phyloP scores from a whole-genome alignment of 768 basidiomycete species.

The Kondoa malvinella region DNA sequence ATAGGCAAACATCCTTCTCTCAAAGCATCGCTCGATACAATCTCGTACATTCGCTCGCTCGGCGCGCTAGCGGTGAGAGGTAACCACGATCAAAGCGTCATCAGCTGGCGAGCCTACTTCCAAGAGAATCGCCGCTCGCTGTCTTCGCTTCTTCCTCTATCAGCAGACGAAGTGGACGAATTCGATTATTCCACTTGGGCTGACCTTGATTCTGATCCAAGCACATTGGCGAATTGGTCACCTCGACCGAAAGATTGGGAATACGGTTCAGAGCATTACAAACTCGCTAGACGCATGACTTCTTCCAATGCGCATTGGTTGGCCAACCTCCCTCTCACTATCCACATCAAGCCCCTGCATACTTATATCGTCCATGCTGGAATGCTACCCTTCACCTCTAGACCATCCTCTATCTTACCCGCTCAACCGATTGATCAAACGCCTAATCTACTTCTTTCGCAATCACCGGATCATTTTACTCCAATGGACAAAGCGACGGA shows the following conservation, averaged over 20 bases:
- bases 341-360: conserved; percentile 15
- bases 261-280: conserved; percentile 59
- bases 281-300: conserved; percentile 39
- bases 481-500: neutral
- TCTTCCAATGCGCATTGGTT: conserved; percentile 5
- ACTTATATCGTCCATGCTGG: conserved; percentile 19
- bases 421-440: conserved; percentile 37
- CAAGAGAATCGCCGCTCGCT: conserved; percentile 30
- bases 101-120: conserved; percentile 79
- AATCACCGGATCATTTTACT: conserved; percentile 45
- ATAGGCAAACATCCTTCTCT: conserved; percentile 49
- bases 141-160: too few relatives aligned
- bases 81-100: conserved; percentile 79
- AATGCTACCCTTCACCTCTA: conserved; percentile 26
- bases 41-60: conserved; percentile 45
- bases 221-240: neutral
- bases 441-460: conserved; percentile 56
- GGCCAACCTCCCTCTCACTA: conserved; percentile 6
- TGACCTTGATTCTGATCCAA: neutral
- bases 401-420: conserved; percentile 4
- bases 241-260: conserved; percentile 51
- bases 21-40: conserved; percentile 44
- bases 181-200: neutral
- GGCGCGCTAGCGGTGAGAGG: conserved; percentile 67
- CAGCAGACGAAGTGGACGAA: too few relatives aligned